Percentiles rank a stretch among this genome's conserved stretches.
Evolutionary conservation across 352 stramenopile species (phyloP).

Genomic region (Pythium biforme): DNA sequence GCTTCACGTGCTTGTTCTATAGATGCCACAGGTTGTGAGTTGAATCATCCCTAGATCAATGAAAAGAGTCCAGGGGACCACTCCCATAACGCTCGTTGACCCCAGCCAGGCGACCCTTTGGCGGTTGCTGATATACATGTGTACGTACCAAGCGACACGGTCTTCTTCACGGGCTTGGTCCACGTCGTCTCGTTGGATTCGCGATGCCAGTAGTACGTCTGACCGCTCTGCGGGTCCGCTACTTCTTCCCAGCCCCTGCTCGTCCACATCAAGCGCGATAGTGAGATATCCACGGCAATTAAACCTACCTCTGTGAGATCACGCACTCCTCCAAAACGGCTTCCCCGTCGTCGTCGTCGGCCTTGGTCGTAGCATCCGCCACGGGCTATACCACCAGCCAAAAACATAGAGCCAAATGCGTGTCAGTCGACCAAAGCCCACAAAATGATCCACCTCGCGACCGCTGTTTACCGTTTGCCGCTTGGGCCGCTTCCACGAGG

Average conservation of each 20-base stretch:
- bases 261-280: neutral
- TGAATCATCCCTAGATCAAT: neutral
- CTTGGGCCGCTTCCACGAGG: constrained; percentile 62
- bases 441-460: too few species aligned
- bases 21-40: neutral
- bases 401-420: neutral
- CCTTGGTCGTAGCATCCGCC: neutral
- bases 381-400: neutral
- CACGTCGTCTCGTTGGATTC: constrained; percentile 76
- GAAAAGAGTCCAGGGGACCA: too few species aligned
- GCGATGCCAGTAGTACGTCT: constrained; percentile 76
- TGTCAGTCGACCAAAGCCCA: too few species aligned
- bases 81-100: too few species aligned
- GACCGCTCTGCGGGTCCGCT: constrained; percentile 45
- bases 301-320: neutral
- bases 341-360: constrained; percentile 9
- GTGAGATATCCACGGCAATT: neutral
- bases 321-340: constrained; percentile 22
- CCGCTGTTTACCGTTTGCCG: constrained; percentile 1
- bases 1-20: constrained; percentile 28
- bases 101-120: too few species aligned
- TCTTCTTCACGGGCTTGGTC: constrained; percentile 45
- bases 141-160: constrained; percentile 53
- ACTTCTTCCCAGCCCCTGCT: constrained; percentile 67
- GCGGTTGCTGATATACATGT: neutral